Conservation (phyloP, 2,329 filamentous ascomycete species). For the Aspergillus carbonarius region DNA sequence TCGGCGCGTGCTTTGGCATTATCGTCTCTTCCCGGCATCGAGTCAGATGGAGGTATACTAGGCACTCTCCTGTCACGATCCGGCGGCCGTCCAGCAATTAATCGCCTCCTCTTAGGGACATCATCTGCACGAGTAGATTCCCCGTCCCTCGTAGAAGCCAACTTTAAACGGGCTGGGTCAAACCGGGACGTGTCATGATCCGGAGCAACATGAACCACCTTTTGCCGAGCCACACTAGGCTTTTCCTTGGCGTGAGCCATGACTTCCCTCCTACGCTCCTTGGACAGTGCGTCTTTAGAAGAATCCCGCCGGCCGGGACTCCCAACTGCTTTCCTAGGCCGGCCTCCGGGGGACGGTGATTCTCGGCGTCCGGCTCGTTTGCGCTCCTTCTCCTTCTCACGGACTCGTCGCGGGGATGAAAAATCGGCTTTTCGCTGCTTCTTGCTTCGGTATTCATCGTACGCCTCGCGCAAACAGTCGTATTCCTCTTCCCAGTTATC, state of each 20-base stretch:
- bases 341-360: conserved; percentile 42
- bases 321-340: conserved; percentile 31
- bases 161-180: conserved; percentile 31
- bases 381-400: conserved; percentile 42
- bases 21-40: conserved; percentile 41
- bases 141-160: conserved; percentile 28
- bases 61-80: conserved; percentile 36
- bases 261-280: conserved; percentile 30
- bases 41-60: conserved; percentile 43
- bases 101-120: conserved; percentile 37
- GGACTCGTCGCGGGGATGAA: conserved; percentile 41
- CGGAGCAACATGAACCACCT: conserved; percentile 23
- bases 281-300: conserved; percentile 25
- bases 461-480: conserved; percentile 70
- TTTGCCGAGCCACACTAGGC: conserved; percentile 22
- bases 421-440: conserved; percentile 35
- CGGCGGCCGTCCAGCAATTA: conserved; percentile 44
- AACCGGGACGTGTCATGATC: conserved; percentile 34
- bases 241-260: conserved; percentile 27
- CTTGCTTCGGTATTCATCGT: conserved; percentile 38
- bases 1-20: conserved; percentile 31
- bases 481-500: conserved; percentile 90
- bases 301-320: conserved; percentile 33
- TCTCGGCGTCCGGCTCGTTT: conserved; percentile 33
- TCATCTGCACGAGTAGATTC: conserved; percentile 38